Base-by-base conservation (phyloP, 1,284 basidiomycete species). In the Ustilago xerochloae region DNA sequence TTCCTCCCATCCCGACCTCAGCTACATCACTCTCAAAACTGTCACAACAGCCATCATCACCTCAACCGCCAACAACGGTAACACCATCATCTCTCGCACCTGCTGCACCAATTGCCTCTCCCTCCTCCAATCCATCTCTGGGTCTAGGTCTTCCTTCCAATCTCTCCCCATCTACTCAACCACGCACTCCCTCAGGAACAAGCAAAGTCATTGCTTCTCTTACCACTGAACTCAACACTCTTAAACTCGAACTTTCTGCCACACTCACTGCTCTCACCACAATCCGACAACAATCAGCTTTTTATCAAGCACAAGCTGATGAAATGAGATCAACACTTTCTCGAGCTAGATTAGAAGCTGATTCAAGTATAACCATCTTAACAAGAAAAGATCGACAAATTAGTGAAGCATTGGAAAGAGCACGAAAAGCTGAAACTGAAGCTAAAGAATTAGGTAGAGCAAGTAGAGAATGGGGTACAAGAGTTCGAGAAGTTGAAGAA, bases 311-410 rank as follows among this genome's bases (percentile, higher is more conserved):
- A 45, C 90, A 91, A 84, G 90, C 89, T 43, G 93, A 94, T 81
- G 93, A 94, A 84, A 85, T 93, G 83, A 93, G 93, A 78, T 92
- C 93, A 78, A 90, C 89, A 1, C 88, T 93, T 68, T 91, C 93
- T 81, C 87, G 93, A 47, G 84, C 93, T 58, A 85, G 92, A 57
- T 82, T 92, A 52, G 93, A 94, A 85, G 93, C 93, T 80, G 93
- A 94, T 82, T 90, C 90, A 1, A 83, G 93, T 65, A 92, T 92
- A 77, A 92, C 92, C 74, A 92, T 93, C 16, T 90, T 94, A 10
- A 89, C 91, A 26, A 87, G 93, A 60, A 94, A 94, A 82, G 93
- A 94, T 84, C 87, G 93, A 61, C 81, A 93, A 58, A 85, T 93
- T 63, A 90, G 92, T 83, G 93, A 94, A 43, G 77, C 80, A 18